phyloP scores from a whole-genome alignment of 1,284 basidiomycete genomes.

The Peniophora sp. region DNA sequence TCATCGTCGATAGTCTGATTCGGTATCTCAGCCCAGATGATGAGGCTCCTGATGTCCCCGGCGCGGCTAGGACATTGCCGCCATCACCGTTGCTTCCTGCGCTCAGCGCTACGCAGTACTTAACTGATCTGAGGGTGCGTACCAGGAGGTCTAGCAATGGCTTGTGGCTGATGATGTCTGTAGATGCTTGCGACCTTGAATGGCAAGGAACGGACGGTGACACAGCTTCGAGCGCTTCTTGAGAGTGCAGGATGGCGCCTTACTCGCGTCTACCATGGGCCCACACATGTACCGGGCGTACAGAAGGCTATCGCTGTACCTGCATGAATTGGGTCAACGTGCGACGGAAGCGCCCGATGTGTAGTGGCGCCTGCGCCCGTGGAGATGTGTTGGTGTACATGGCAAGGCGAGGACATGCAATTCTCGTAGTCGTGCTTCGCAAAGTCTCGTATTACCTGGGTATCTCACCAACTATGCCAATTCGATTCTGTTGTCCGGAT shows the following conservation, averaged over 20 bases:
- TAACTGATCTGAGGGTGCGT: constrained; percentile 6
- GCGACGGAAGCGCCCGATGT: too few species aligned
- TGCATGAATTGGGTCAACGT: not conserved
- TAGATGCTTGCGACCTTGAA: constrained; percentile 11
- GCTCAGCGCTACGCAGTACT: constrained; percentile 3
- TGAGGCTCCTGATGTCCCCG: constrained; percentile 8
- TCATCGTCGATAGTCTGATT: constrained; percentile 3
- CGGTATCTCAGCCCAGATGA: constrained; percentile 4
- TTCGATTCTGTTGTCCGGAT: too few species aligned
- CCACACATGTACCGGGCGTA: not conserved
- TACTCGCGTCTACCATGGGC: not conserved
- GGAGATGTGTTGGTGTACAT: too few species aligned
- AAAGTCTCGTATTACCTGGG: too few species aligned
- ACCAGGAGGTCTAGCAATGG: not conserved
- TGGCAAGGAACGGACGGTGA: constrained; percentile 12
- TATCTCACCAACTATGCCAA: too few species aligned
- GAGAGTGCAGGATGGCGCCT: constrained; percentile 12
- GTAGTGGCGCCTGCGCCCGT: too few species aligned
- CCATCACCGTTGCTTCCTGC: constrained; percentile 12
- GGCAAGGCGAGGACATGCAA: too few species aligned
- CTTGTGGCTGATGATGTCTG: not conserved
- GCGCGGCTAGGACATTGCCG: constrained; percentile 6
- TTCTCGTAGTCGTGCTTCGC: too few species aligned
- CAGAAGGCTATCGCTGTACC: constrained; percentile 7
- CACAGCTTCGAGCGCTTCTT: constrained; percentile 9